These are phyloP conservation scores for Strobilomyces echinocephalus DNA, from an alignment of 768 basidiomycete species.

Conservation along the genomic window DNA sequence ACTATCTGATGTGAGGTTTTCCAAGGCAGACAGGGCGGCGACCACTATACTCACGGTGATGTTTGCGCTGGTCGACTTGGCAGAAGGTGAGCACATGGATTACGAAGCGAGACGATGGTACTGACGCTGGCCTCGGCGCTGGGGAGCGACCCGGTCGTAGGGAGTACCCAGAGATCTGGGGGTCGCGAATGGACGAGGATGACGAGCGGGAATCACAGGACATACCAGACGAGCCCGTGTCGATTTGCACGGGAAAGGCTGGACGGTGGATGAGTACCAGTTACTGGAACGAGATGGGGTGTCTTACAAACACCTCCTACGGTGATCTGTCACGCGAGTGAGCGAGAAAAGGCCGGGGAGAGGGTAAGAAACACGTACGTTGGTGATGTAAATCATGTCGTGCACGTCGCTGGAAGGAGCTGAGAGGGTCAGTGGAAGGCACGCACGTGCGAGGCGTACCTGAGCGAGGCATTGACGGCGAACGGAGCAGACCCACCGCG, in stretches of 20 bases:
- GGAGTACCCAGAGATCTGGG: slow-evolving; percentile 69
- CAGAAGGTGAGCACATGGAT: slow-evolving; percentile 4
- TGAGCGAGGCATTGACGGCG: slow-evolving; percentile 20
- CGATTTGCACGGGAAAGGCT: slow-evolving; percentile 76
- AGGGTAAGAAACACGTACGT: slow-evolving; percentile 44
- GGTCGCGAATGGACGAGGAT: neutral
- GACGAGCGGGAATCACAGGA: neutral
- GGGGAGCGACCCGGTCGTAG: slow-evolving; percentile 43
- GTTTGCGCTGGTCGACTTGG: slow-evolving; percentile 48
- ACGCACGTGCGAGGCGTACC: slow-evolving; percentile 5
- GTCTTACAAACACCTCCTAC: slow-evolving; percentile 55
- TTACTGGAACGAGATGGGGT: neutral
- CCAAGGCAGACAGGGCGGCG: neutral
- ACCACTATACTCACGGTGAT: slow-evolving; percentile 45
- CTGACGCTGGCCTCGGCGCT: slow-evolving; percentile 46
- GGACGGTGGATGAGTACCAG: slow-evolving; percentile 1
- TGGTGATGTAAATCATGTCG: slow-evolving; percentile 75
- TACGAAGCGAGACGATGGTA: neutral
- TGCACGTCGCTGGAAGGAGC: slow-evolving; percentile 51
- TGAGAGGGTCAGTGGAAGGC: slow-evolving; percentile 12
- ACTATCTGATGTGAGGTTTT: slow-evolving; percentile 38
- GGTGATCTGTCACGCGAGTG: slow-evolving; percentile 46
- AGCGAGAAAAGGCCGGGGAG: neutral
- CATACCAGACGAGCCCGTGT: slow-evolving; percentile 62
- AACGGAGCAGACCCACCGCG: slow-evolving; percentile 32